Base-by-base conservation (phyloP, 768 basidiomycete genomes). In the Candolleomyces eurysporus region DNA sequence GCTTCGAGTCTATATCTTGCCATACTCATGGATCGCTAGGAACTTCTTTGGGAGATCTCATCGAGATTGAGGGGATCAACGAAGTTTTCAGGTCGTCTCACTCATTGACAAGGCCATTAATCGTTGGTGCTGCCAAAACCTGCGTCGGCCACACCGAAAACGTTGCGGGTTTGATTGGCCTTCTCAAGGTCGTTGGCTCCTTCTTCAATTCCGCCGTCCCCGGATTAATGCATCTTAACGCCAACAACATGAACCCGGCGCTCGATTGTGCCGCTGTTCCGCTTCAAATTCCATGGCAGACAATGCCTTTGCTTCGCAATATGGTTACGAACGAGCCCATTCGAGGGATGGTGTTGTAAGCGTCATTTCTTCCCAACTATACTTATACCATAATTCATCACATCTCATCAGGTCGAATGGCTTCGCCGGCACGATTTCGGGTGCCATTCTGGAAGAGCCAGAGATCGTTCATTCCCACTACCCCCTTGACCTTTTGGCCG, bases 61-160 rank as follows among this genome's bases (percentile, higher is more conserved):
- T 73, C 40, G 75, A 77, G 57, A 73, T 75, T 48, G 69, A 75
- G 64, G 75, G 70, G 3, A 73, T 77, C 48, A 76, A 73, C 45
- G 68, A 72, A 42, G 76, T 74, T n/a, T 77, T 75, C 63, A 66
- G 67, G 21, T 59, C 54, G 1, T 75, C 75, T 1, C 76, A 75
- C 48, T 64, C 71, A 0, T 58, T 65, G 1, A 68, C 69, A 9
- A 61, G 64, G 1, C 76, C 75, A n/a, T 65, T 77, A 3, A 62
- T 75, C 32, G 61, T 77, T 48, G 73, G 73, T 17, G 73, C 76
- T 17, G 69, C 70, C 2, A 77, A 77, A 57, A 67, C 74, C 3
- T 71, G 68, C 57, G 60, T 76, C 21, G 76, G 76, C 5, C 76
- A 77, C 59, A 73, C 75, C 3, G 76, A 77, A 58, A 61, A 67